Conservation (phyloP, 768 basidiomycete genomes). For the Mycena filopes region DNA sequence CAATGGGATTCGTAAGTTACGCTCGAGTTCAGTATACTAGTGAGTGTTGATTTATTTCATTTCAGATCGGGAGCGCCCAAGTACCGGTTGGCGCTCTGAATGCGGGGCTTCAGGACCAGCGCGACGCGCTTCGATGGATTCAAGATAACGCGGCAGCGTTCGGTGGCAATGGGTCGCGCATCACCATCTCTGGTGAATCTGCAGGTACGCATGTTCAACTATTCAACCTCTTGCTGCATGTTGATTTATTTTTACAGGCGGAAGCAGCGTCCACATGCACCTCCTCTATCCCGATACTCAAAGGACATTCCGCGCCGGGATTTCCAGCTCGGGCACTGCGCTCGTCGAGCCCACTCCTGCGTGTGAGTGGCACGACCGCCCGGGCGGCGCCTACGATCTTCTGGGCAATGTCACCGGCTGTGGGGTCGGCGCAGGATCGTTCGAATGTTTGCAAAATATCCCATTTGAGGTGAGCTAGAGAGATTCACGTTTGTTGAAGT, state of each 20-base stretch:
- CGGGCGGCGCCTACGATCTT: conserved; percentile 7
- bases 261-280: conserved; percentile 14
- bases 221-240: background rate
- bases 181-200: conserved; percentile 12
- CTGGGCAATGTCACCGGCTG: conserved; percentile 16
- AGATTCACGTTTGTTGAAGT: background rate
- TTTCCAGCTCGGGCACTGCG: conserved; percentile 15
- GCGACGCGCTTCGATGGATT: conserved; percentile 15
- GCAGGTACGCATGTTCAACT: background rate
- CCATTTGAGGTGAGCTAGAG: conserved; percentile 13
- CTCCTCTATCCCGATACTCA: conserved; percentile 6
- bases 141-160: conserved; percentile 17
- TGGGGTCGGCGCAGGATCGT: conserved; percentile 14
- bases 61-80: conserved; percentile 14
- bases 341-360: conserved; percentile 10
- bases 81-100: background rate
- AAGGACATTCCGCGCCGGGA: conserved; percentile 6
- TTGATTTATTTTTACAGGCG: background rate
- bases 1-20: conserved; percentile 1
- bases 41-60: background rate
- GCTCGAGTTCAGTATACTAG: background rate
- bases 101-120: conserved; percentile 17
- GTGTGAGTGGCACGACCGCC: conserved; percentile 19
- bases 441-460: conserved; percentile 11
- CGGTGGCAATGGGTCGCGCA: conserved; percentile 20